These are phyloP conservation scores for Apiotrichum brassicae DNA, from an alignment of 1,284 basidiomycete species.

Conservation along the genomic window DNA sequence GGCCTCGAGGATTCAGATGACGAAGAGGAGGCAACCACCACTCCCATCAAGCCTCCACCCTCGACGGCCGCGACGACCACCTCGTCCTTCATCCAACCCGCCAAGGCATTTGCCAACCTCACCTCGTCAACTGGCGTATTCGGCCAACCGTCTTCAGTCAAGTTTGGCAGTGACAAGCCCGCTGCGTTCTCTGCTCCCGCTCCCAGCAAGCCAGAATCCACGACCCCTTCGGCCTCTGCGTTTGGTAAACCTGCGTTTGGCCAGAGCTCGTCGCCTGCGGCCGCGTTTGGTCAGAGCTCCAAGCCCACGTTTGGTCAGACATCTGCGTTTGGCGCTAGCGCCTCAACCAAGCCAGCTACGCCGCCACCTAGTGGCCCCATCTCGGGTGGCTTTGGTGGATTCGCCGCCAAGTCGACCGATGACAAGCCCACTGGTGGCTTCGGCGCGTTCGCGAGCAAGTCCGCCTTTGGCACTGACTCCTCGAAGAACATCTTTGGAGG, in stretches of 20 bases:
- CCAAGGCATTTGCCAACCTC: conserved; percentile 31
- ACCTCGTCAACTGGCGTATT: conserved; percentile 18
- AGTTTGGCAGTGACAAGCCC: conserved; percentile 4
- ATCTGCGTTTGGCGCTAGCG: conserved; percentile 4
- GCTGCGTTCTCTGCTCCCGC: conserved; percentile 4
- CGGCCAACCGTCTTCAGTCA: conserved; percentile 25
- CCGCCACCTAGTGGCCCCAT: no score
- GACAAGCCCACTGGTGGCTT: conserved; percentile 21
- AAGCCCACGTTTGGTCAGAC: conserved; percentile 12
- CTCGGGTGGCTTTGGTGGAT: conserved; percentile 40
- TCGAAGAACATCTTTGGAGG: conserved; percentile 16
- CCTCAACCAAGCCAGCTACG: conserved; percentile 12
- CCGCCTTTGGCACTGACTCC: neutral
- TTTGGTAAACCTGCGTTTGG: conserved; percentile 6
- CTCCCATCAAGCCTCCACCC: conserved; percentile 6
- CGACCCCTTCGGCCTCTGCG: conserved; percentile 5
- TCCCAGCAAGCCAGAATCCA: neutral
- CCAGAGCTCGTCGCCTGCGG: conserved; percentile 9
- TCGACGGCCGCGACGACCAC: neutral
- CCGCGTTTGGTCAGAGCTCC: neutral
- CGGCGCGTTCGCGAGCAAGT: conserved; percentile 19
- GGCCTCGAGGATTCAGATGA: conserved; percentile 16
- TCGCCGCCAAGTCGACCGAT: conserved; percentile 21
- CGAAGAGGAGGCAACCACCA: conserved; percentile 8
- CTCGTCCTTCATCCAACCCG: conserved; percentile 43